Conservation (phyloP, 78 protist genomes). For the Dictyostelium purpureum region DNA sequence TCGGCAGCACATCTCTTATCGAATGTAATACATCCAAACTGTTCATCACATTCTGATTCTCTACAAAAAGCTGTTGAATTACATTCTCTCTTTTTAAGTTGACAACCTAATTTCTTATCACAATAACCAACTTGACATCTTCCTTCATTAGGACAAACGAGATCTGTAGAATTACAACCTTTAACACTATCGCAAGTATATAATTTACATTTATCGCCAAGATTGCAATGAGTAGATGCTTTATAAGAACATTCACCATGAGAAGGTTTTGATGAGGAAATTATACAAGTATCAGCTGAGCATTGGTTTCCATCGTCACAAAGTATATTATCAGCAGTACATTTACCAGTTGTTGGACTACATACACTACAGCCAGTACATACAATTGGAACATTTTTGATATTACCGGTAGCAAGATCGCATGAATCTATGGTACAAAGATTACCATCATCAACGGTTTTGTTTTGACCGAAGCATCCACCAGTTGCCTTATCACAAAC, state of each 20-base stretch:
- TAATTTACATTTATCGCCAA: neutral
- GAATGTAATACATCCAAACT: neutral
- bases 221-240: neutral
- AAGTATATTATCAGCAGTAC: neutral
- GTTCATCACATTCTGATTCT: neutral
- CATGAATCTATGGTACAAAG: neutral
- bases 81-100: neutral
- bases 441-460: neutral
- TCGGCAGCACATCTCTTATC: neutral
- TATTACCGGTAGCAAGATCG: neutral
- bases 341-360: neutral
- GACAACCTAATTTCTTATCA: neutral
- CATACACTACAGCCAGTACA: neutral
- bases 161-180: slow-evolving; percentile 12
- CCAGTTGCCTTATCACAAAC: neutral
- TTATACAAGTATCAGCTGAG: neutral
- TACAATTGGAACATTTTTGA: neutral
- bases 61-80: neutral
- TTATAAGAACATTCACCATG: neutral
- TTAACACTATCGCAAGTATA: neutral
- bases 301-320: slow-evolving; percentile 28
- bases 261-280: neutral
- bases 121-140: neutral
- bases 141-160: neutral
- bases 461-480: neutral